Base-by-base conservation (phyloP, 208 protist species). In the Leishmania tarentolae region DNA sequence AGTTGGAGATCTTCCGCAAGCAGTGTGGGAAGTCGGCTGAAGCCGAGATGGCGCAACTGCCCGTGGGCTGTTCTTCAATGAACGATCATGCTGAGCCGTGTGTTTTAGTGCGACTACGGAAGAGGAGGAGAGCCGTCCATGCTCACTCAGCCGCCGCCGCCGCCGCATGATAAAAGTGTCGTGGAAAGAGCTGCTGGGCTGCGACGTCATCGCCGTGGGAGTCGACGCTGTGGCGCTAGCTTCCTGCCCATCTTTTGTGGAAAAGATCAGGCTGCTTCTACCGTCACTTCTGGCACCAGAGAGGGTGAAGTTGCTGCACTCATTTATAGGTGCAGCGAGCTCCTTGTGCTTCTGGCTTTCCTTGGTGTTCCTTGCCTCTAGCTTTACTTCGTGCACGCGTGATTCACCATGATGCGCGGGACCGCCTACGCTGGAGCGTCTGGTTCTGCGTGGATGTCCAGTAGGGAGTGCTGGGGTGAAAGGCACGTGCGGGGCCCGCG, bases 101-200 rank as follows among this genome's bases (percentile, higher is more conserved):
- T 6, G 35, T 52, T 73, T 17, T 3, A 52, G n/a, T 47, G 46
- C n/a, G 6, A 63, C 50, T 47, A 37, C 0, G 8, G 69, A 61
- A 50, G 59, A 65, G 61, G 40, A 13, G 66, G 66, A 50, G 40
- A n/a, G 40, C 7, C 42, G 28, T 3, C 56, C 47, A 61, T 73
- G 80, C 35, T 56, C 65, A 21, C 72, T 52, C 21, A 68, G 59
- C n/a, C 40, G 73, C 7, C 80, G 59, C n/a, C 40, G 73, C 7
- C 80, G 73, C 8, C 80, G 72, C 52, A 83, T 53, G 9, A 79
- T 35, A 57, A 83, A 75, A 47, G 74, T 78, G 44, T 37, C 17
- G 21, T 63, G 75, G 47, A 79, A 42, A 37, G 53, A 69, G 35
- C 72, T 65, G 66, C 40, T 37, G 21, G 28, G 19, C 66, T 42